These are phyloP conservation scores for Ilyonectria mors-panacis DNA, from an alignment of 2,329 filamentous ascomycete species.

Conservation along the genomic window DNA sequence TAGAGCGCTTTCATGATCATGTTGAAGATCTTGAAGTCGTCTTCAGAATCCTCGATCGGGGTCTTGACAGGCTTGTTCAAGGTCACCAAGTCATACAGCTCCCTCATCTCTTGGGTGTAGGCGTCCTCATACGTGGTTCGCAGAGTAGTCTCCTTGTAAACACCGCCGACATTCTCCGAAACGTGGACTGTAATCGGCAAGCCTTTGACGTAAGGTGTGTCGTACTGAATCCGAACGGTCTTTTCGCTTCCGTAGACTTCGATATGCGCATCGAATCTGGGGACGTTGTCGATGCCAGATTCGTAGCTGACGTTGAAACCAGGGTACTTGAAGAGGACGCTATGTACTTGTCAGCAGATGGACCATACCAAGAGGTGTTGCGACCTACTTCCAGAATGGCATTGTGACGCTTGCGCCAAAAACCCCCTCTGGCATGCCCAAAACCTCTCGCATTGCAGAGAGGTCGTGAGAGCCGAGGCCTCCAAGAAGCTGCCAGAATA, in stretches of 20 bases:
- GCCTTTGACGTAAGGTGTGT: conserved; percentile 72
- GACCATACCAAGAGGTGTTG: neutral
- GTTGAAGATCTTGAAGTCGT: conserved; percentile 51
- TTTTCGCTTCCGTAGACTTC: conserved; percentile 69
- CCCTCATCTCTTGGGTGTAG: conserved; percentile 55
- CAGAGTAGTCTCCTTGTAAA: conserved; percentile 57
- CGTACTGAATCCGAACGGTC: conserved; percentile 67
- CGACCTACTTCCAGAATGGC: conserved; percentile 32
- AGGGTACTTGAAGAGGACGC: conserved; percentile 61
- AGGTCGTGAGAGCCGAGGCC: conserved; percentile 36
- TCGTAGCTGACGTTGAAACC: conserved; percentile 71
- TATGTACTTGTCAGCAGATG: conserved; percentile 43
- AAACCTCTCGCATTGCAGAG: conserved; percentile 39
- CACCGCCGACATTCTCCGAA: conserved; percentile 57
- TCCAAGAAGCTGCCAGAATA: conserved; percentile 16
- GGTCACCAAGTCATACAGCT: conserved; percentile 50
- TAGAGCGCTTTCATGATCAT: conserved; percentile 47
- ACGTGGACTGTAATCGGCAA: conserved; percentile 65
- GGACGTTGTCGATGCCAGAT: conserved; percentile 67
- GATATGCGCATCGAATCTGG: conserved; percentile 67
- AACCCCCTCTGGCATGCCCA: conserved; percentile 39
- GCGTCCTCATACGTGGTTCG: conserved; percentile 62
- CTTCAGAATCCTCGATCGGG: conserved; percentile 45
- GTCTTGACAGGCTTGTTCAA: conserved; percentile 47
- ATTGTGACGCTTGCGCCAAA: conserved; percentile 48